These are phyloP conservation scores for Suillus decipiens DNA, from an alignment of 768 basidiomycete species.

Conservation along the genomic window DNA sequence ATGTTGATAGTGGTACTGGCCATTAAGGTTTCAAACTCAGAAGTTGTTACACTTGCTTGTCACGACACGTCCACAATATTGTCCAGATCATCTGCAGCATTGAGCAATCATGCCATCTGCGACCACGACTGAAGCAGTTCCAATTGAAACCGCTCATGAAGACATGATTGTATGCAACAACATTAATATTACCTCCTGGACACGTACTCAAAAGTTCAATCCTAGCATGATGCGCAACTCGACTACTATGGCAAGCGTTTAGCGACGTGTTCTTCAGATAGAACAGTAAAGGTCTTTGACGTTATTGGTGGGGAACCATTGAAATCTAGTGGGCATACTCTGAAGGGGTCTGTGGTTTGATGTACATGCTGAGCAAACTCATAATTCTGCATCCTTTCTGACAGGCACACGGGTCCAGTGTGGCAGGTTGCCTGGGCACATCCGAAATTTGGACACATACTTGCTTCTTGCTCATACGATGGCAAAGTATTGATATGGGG, in stretches of 20 bases:
- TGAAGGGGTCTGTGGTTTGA: slow-evolving; percentile 65
- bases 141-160: slow-evolving; percentile 94
- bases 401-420: slow-evolving; percentile 93
- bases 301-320: slow-evolving; percentile 86
- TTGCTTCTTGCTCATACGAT: slow-evolving; percentile 98
- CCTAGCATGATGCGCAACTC: slow-evolving; percentile 94
- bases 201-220: neutral
- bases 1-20: neutral
- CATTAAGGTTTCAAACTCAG: neutral
- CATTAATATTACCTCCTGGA: neutral
- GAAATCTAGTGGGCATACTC: slow-evolving; percentile 64
- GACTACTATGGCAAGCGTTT: slow-evolving; percentile 98
- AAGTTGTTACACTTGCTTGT: neutral
- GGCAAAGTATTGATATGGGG: slow-evolving; percentile 99
- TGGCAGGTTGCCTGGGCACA: slow-evolving; percentile 99
- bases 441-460: slow-evolving; percentile 94
- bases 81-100: slow-evolving; percentile 1
- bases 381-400: neutral
- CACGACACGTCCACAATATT: slow-evolving; percentile 1
- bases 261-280: slow-evolving; percentile 95
- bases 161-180: slow-evolving; percentile 85
- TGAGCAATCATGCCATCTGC: slow-evolving; percentile 40
- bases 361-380: neutral
- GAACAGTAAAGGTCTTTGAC: slow-evolving; percentile 94
- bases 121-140: slow-evolving; percentile 66